A percentile compares a stretch with the other conserved stretches of the same genome.
Conservation (phyloP, 768 basidiomycete species). For the Epithele typhae region DNA sequence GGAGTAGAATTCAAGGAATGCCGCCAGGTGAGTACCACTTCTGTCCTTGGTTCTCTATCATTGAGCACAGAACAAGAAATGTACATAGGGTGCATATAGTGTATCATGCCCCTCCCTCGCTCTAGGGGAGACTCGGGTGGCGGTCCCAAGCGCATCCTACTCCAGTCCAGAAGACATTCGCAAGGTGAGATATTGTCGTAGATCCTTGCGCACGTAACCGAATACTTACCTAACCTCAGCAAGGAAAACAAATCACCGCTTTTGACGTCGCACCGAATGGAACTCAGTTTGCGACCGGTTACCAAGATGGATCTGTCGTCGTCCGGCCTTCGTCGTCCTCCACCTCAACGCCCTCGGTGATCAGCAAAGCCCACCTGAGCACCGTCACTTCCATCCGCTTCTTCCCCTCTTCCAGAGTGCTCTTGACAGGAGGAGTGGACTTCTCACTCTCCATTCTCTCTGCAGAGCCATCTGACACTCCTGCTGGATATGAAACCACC, state of each 20-base stretch:
- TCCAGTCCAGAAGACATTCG: conserved; percentile 40
- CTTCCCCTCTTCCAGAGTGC: conserved; percentile 69
- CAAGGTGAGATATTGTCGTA: conserved; percentile 15
- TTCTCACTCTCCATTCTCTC: conserved; percentile 64
- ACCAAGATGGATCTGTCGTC: conserved; percentile 54
- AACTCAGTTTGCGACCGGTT: conserved; percentile 55
- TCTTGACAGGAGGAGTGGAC: conserved; percentile 67
- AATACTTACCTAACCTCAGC: neutral
- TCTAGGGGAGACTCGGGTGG: conserved; percentile 44
- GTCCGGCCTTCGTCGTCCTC: conserved; percentile 37
- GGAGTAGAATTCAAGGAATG: conserved; percentile 41
- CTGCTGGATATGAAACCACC: conserved; percentile 17
- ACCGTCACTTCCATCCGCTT: conserved; percentile 53
- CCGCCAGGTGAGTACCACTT: conserved; percentile 28
- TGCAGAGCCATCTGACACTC: conserved; percentile 37
- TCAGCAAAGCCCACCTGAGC: conserved; percentile 45
- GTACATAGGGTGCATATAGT: conserved; percentile 31
- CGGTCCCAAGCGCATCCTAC: conserved; percentile 49
- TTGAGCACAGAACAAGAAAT: conserved; percentile 1
- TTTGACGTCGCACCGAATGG: conserved; percentile 60
- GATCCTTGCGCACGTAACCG: too few relatives aligned
- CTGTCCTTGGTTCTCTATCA: neutral
- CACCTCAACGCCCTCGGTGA: conserved; percentile 19
- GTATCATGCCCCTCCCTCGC: conserved; percentile 45
- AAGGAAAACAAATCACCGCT: conserved; percentile 55